A percentile compares a stretch with the other conserved stretches of the same genome.
Evolutionary conservation across 768 basidiomycete species (phyloP).

Genomic region (Cystobasidium onofrii): DNA sequence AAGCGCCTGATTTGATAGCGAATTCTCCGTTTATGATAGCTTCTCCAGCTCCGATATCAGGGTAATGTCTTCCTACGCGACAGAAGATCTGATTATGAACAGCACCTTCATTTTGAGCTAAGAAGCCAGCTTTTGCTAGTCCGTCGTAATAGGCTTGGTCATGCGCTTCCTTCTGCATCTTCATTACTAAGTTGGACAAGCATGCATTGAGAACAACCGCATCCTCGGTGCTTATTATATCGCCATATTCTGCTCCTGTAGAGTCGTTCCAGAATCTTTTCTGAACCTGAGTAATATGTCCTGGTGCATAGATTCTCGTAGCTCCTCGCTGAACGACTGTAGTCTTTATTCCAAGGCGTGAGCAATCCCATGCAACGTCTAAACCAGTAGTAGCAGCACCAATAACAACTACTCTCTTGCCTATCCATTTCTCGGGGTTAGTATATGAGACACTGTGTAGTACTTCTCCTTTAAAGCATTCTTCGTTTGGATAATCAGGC

Average conservation of each 20-base stretch:
- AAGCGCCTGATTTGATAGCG: constrained; percentile 56
- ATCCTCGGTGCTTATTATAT: constrained; percentile 14
- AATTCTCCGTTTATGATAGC: constrained; percentile 59
- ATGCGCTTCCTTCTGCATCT: background rate
- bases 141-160: constrained; percentile 11
- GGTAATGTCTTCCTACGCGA: constrained; percentile 7
- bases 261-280: constrained; percentile 2
- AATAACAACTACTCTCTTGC: constrained; percentile 24
- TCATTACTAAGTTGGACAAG: background rate
- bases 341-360: background rate
- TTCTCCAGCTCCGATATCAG: constrained; percentile 42
- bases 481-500: constrained; percentile 17
- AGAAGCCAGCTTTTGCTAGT: constrained; percentile 16
- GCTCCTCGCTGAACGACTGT: constrained; percentile 16
- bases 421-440: constrained; percentile 12
- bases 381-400: constrained; percentile 12
- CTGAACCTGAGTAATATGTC: background rate
- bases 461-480: constrained; percentile 10
- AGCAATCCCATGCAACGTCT: constrained; percentile 14
- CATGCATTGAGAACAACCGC: constrained; percentile 2
- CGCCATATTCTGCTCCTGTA: background rate
- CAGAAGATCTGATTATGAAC: constrained; percentile 14
- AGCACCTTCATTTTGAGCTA: background rate
- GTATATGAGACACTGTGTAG: constrained; percentile 10
- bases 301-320: constrained; percentile 1